These are phyloP conservation scores for Chaetomium globosum DNA, from an alignment of 2,329 filamentous ascomycete genomes.

Conservation along the genomic window DNA sequence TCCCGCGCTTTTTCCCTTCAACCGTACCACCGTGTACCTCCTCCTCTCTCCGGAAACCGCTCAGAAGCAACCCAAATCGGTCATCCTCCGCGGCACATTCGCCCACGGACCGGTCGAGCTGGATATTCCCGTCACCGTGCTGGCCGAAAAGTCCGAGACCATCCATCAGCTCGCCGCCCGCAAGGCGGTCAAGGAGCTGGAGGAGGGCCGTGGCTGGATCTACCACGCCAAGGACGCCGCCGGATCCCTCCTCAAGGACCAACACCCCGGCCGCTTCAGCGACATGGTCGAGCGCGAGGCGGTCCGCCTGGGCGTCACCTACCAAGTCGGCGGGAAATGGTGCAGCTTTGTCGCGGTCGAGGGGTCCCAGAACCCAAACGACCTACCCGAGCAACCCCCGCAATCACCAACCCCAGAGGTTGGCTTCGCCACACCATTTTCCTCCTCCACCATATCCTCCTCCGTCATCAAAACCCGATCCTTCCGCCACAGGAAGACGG, in stretches of 20 bases:
- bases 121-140: constrained; percentile 62
- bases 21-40: constrained; percentile 65
- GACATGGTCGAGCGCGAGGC: constrained; percentile 67
- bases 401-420: background rate
- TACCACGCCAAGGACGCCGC: constrained; percentile 48
- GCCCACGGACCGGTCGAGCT: constrained; percentile 62
- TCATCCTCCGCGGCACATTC: constrained; percentile 62
- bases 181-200: constrained; percentile 68
- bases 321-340: constrained; percentile 69
- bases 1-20: constrained; percentile 68
- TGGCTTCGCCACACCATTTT: too few species aligned
- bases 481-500: too few species aligned
- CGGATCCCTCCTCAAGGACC: constrained; percentile 50
- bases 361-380: constrained; percentile 26
- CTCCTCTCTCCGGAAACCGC: constrained; percentile 58
- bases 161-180: constrained; percentile 72
- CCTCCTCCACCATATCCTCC: too few species aligned
- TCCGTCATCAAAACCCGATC: too few species aligned
- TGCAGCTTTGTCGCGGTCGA: constrained; percentile 73
- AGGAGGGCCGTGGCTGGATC: constrained; percentile 70
- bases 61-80: constrained; percentile 53
- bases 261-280: constrained; percentile 54
- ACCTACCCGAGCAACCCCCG: background rate
- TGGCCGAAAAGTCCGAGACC: constrained; percentile 52
- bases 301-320: constrained; percentile 65